phyloP scores from a whole-genome alignment of 345 rosid genomes.

The Populus tremula region DNA sequence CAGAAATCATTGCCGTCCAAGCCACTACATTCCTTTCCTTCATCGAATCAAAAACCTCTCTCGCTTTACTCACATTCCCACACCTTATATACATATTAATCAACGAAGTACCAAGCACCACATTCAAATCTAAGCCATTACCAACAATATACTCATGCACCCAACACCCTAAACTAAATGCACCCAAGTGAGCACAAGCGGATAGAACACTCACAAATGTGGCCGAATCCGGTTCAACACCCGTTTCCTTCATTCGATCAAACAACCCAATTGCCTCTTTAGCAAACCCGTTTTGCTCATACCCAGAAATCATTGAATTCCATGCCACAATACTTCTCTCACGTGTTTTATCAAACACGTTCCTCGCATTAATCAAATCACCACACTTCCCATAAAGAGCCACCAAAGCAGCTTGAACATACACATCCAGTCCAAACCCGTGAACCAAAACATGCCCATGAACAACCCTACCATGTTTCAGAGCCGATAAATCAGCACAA shows the following conservation, averaged over 20 bases:
- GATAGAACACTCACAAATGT: conserved; percentile 65
- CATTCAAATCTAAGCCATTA: conserved; percentile 48
- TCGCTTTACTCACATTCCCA: conserved; percentile 55
- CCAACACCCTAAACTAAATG: conserved; percentile 57
- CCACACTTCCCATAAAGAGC: conserved; percentile 51
- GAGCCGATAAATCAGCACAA: conserved; percentile 54
- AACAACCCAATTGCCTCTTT: conserved; percentile 60
- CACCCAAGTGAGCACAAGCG: conserved; percentile 75
- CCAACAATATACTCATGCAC: conserved; percentile 47
- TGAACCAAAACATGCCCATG: conserved; percentile 53
- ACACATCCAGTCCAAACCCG: conserved; percentile 59
- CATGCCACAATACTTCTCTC: conserved; percentile 64
- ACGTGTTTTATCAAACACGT: conserved; percentile 66
- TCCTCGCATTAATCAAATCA: conserved; percentile 43
- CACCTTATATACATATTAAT: conserved; percentile 82
- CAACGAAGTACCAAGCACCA: conserved; percentile 68
- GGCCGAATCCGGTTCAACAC: conserved; percentile 55
- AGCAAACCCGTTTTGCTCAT: conserved; percentile 70
- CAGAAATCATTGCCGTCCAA: conserved; percentile 91
- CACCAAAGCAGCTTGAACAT: conserved; percentile 67
- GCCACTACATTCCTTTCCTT: conserved; percentile 65
- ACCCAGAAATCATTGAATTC: conserved; percentile 79
- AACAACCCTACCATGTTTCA: conserved; percentile 44
- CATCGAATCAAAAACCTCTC: conserved; percentile 64
- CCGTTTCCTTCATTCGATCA: conserved; percentile 45